Evolutionary conservation across 352 stramenopile species (phyloP).

Genomic region (Pythium guiyangense): DNA sequence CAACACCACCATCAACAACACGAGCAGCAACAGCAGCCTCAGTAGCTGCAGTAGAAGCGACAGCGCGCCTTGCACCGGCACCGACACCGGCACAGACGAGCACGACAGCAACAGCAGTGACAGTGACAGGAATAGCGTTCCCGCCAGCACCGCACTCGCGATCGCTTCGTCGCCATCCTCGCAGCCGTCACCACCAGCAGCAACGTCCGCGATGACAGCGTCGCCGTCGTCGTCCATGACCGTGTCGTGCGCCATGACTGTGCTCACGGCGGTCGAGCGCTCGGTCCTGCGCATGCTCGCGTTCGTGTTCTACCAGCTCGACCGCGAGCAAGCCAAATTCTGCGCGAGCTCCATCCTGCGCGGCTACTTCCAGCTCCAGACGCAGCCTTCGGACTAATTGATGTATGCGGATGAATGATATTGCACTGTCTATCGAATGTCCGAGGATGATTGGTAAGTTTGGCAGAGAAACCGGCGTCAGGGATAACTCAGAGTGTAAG

Average conservation of each 20-base stretch:
- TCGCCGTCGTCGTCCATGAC: background rate
- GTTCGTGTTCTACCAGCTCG: slow-evolving; percentile 64
- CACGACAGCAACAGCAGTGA: background rate
- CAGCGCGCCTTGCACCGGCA: too few species aligned
- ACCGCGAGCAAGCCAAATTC: slow-evolving; percentile 44
- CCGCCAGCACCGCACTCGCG: background rate
- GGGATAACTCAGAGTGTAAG: too few species aligned
- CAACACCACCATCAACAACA: too few species aligned
- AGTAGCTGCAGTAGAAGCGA: too few species aligned
- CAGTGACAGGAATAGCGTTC: background rate
- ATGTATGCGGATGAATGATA: too few species aligned
- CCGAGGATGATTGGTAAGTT: too few species aligned
- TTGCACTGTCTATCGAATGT: too few species aligned
- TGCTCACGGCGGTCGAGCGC: slow-evolving; percentile 54
- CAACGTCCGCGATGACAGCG: background rate
- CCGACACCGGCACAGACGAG: too few species aligned
- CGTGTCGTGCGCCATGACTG: slow-evolving; percentile 28
- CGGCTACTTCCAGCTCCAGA: slow-evolving; percentile 61
- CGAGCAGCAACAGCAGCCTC: too few species aligned
- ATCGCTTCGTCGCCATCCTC: too few species aligned
- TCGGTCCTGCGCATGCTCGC: slow-evolving; percentile 58
- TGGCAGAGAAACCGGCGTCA: too few species aligned
- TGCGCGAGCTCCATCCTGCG: slow-evolving; percentile 56
- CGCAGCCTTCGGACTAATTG: slow-evolving; percentile 39
- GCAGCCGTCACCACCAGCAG: too few species aligned